Percentiles rank a stretch among this genome's conserved stretches.
Conservation (phyloP, 2,329 filamentous ascomycete genomes). For the Botryosphaeria dothidea region DNA sequence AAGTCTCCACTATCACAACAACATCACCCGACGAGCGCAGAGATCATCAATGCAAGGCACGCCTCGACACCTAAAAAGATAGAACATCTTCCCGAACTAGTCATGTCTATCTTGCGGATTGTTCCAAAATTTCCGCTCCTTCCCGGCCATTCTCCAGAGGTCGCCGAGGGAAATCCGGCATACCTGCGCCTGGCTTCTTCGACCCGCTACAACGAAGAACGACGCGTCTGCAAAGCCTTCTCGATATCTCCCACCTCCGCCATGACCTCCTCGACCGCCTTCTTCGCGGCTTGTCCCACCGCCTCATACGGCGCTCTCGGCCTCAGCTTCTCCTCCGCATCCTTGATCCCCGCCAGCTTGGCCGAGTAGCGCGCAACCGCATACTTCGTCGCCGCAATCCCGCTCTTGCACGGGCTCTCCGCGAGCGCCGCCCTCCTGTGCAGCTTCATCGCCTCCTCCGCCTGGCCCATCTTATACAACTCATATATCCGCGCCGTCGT, state of each 20-base stretch:
- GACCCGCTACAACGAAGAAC: too few relatives aligned
- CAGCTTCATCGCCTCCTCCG: constrained; percentile 59
- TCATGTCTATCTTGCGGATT: too few relatives aligned
- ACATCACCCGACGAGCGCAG: too few relatives aligned
- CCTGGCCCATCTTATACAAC: constrained; percentile 60
- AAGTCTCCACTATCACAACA: too few relatives aligned
- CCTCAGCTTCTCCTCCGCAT: constrained; percentile 56
- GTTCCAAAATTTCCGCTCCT: too few relatives aligned
- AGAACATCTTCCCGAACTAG: too few relatives aligned
- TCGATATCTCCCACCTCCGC: constrained; percentile 1
- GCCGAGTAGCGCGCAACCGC: constrained; percentile 64
- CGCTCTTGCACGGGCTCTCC: constrained; percentile 65
- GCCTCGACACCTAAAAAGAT: too few relatives aligned
- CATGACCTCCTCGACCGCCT: background rate
- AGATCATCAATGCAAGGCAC: too few relatives aligned
- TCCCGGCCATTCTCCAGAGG: too few relatives aligned
- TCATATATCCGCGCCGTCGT: constrained; percentile 60
- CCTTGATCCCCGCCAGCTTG: constrained; percentile 59
- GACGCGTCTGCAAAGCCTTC: background rate
- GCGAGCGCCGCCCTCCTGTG: constrained; percentile 65
- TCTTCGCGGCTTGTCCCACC: constrained; percentile 22
- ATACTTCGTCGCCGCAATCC: constrained; percentile 69
- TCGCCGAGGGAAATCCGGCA: too few relatives aligned
- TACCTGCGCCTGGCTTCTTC: too few relatives aligned
- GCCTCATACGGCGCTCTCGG: constrained; percentile 63